A percentile compares a stretch with the other conserved stretches of the same genome.
Conservation (phyloP, 495 filamentous ascomycete genomes). For the Elasticomyces elasticus region DNA sequence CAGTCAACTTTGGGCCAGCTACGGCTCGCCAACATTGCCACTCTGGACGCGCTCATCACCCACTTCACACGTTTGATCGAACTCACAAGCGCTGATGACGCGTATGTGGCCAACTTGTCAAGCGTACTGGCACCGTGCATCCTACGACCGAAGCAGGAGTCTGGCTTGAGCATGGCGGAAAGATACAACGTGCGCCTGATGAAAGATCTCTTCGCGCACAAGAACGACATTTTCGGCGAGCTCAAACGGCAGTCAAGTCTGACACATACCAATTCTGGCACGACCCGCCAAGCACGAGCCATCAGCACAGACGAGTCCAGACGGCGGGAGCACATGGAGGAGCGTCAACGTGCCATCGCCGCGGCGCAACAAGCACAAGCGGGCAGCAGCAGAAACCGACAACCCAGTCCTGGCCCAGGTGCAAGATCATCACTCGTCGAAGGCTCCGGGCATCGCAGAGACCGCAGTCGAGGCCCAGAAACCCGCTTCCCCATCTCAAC, state of each 20-base stretch:
- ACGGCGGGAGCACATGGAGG: slow-evolving; percentile 86
- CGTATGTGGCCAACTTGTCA: slow-evolving; percentile 67
- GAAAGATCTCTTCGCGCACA: slow-evolving; percentile 86
- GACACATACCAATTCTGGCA: slow-evolving; percentile 44
- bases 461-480: slow-evolving; percentile 68
- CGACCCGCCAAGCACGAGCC: slow-evolving; percentile 46
- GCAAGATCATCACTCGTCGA: slow-evolving; percentile 31
- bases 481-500: slow-evolving; percentile 71
- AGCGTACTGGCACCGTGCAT: slow-evolving; percentile 75
- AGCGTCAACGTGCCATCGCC: slow-evolving; percentile 73
- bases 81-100: slow-evolving; percentile 87
- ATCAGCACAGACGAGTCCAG: slow-evolving; percentile 96
- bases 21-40: slow-evolving; percentile 93
- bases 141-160: slow-evolving; percentile 75
- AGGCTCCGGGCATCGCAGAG: slow-evolving; percentile 48
- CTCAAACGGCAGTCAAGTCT: slow-evolving; percentile 80
- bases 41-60: slow-evolving; percentile 93
- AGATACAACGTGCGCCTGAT: slow-evolving; percentile 86
- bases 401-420: slow-evolving; percentile 41
- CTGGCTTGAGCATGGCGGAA: slow-evolving; percentile 87
- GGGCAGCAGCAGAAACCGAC: slow-evolving; percentile 50
- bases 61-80: slow-evolving; percentile 97
- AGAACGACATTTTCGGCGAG: slow-evolving; percentile 89
- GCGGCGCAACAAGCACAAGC: slow-evolving; percentile 55
- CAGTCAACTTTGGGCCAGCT: slow-evolving; percentile 93